Base-by-base conservation (phyloP, 441 rosid species). In the Erodium moschatum region DNA sequence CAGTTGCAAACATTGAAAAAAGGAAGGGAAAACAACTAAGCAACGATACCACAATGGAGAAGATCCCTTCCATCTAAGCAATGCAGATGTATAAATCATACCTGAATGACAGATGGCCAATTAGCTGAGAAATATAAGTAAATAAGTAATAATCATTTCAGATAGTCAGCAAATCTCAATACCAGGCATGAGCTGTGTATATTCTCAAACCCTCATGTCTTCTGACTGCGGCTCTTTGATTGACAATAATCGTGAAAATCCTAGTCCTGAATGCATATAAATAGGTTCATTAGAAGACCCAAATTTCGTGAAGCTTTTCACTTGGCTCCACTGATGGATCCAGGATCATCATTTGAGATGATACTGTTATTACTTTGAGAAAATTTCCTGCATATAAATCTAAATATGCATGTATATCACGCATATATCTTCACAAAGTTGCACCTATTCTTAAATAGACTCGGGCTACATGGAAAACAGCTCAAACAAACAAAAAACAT, bases 211-310 rank as follows among this genome's bases (percentile, higher is more conserved):
- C 15, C 61, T 18, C 6, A 8, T 18, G 21, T 54, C 21, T 54
- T 54, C 61, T 54, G 61, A 54, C 61, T 54, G 61, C 9, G 5
- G 61, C 61, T 54, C 21, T 18, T 16, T 54, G 61, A 54, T 54
- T 18, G 20, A 54, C 18, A 15, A 5, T 15, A 54, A 18, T 54
- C 21, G 18, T 16, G 21, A 54, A 54, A 16, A 54, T 54, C 20
- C 61, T 54, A 7, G 18, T 50, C 56, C 56, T 50, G 61, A 54
- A 35, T 35, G 18, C 61, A 54, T 18, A 54, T 54, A 54, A 54
- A 54, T 8, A 54, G 61, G 18, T 18, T 54, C 61, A 54, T 54
- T 18, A 54, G 21, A 54, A 54, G 21, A 54, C 16, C 2, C 18
- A 54, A 54, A 24, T 54, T 54, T 54, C 10, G 9, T 54, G 61